Evolutionary conservation across 2,329 filamentous ascomycete species (phyloP), one percentile per base, ranked within the genome.

Genomic region (Esteya vermicola): DNA sequence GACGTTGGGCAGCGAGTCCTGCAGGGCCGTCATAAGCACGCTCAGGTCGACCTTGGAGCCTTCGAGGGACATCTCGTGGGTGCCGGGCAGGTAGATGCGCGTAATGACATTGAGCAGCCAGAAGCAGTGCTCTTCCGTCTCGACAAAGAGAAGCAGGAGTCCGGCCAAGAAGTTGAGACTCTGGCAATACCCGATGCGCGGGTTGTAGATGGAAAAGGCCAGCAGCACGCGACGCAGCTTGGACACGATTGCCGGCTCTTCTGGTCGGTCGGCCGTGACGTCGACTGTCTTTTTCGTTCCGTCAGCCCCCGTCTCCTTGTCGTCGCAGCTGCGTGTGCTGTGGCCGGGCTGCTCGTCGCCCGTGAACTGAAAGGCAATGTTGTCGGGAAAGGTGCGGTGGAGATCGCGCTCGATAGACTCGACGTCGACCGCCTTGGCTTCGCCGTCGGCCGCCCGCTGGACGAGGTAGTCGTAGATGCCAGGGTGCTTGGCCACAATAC

Each of bases 61-160:
- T 57, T 93, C 88, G 8, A 96, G 73, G 43, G 78, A 89, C 52
- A 88, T 77, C 54, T 93, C 86, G 54, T 96, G 89, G 0, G 88
- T 95, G 2, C 86, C 88, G 0, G 89, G 89, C 1, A 96, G 74
- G 53, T 93, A 91, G 10, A 81, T 74, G 31, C 81, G 75, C 1
- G 89, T 94, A 50, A 96, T 85, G 52, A 95, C 85, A 50, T 93
- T 91, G 43, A 96, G 71, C 54, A 96, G 75, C 75, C 88, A 86
- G 54, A 96, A 96, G 3, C 81, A 75, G 50, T 93, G 88, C 58
- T 95, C 88, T 56, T 94, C 89, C 4, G 82, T 78, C 45, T 72
- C 75, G 53, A 95, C 78, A 56, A 96, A 95, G 3, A 96, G 69
- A 2, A 96, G 74, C 2, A 96, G 67, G 39, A 96, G 70, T 4